These are phyloP conservation scores for Ophiosphaerella herpotricha DNA, from an alignment of 2,329 filamentous ascomycete genomes.

Conservation along the genomic window DNA sequence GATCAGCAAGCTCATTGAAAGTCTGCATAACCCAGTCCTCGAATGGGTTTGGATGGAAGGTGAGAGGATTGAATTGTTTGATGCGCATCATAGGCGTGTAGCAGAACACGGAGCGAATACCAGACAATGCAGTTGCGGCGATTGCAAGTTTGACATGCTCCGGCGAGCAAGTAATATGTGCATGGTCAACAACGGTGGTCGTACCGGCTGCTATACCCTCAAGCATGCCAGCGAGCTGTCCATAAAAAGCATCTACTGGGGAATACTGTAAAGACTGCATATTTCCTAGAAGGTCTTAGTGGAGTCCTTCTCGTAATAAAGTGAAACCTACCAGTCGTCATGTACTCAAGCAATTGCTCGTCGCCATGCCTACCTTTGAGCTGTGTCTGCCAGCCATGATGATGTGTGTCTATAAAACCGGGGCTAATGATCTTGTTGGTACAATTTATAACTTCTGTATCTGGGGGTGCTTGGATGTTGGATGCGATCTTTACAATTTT, in stretches of 20 bases:
- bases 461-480: conserved; percentile 26
- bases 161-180: conserved; percentile 52
- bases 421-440: conserved; percentile 59
- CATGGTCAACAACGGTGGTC: conserved; percentile 60
- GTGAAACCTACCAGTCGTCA: conserved; percentile 39
- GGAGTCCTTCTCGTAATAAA: conserved; percentile 39
- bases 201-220: conserved; percentile 60
- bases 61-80: conserved; percentile 54
- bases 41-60: conserved; percentile 50
- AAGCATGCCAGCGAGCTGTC: conserved; percentile 49
- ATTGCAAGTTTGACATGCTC: conserved; percentile 38
- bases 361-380: conserved; percentile 60
- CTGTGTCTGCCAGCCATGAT: conserved; percentile 57
- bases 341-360: conserved; percentile 52
- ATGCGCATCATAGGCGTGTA: conserved; percentile 39
- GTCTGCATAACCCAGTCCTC: conserved; percentile 51
- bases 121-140: conserved; percentile 50
- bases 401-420: conserved; percentile 58
- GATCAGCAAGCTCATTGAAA: conserved; percentile 42
- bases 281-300: conserved; percentile 49
- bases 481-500: conserved; percentile 41
- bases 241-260: conserved; percentile 32
- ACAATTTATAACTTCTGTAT: conserved; percentile 54
- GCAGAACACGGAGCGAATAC: conserved; percentile 54
- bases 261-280: conserved; percentile 37